A percentile compares a stretch with the other conserved stretches of the same genome.
phyloP scores from a whole-genome alignment of 352 stramenopile species.

The Globisporangium echinulatum region DNA sequence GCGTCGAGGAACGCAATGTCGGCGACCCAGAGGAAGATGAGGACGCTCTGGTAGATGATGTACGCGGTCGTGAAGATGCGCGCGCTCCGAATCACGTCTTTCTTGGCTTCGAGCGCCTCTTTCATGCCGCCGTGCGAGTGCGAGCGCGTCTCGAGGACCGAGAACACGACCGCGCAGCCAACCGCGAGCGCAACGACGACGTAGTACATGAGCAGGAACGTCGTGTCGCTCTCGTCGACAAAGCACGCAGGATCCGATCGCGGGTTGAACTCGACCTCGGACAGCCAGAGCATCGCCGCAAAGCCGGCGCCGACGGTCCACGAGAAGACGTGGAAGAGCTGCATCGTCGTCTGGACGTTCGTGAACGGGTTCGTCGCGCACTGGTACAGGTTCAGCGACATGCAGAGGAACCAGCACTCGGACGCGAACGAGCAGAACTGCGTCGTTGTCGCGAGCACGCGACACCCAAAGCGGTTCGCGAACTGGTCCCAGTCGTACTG shows the following conservation, averaged over 20 bases:
- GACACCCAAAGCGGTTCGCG: conserved; percentile 40
- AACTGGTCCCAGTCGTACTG: conserved; percentile 62
- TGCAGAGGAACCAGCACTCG: conserved; percentile 85
- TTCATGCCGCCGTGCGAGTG: conserved; percentile 72
- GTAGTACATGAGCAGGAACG: conserved; percentile 71
- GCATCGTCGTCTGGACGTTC: conserved; percentile 67
- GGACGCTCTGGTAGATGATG: conserved; percentile 76
- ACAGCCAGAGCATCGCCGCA: conserved; percentile 48
- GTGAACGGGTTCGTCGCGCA: conserved; percentile 86
- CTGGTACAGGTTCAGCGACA: conserved; percentile 82
- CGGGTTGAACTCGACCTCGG: conserved; percentile 39
- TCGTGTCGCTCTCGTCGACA: conserved; percentile 62
- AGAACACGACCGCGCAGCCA: conserved; percentile 48
- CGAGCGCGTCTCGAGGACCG: conserved; percentile 63
- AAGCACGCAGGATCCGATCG: conserved; percentile 48
- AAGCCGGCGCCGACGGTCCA: conserved; percentile 59
- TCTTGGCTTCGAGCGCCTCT: conserved; percentile 69
- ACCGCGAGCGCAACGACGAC: conserved; percentile 69
- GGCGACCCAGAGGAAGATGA: conserved; percentile 74
- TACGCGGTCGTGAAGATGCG: conserved; percentile 78
- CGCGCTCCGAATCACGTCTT: conserved; percentile 74
- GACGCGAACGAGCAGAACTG: conserved; percentile 76
- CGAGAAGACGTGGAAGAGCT: conserved; percentile 68
- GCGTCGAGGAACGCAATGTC: conserved; percentile 46
- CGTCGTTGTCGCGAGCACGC: conserved; percentile 49